Evolutionary conservation across 2,329 filamentous ascomycete species (phyloP), one percentile per base, ranked within the genome.

Genomic region (Neonectria ditissima): DNA sequence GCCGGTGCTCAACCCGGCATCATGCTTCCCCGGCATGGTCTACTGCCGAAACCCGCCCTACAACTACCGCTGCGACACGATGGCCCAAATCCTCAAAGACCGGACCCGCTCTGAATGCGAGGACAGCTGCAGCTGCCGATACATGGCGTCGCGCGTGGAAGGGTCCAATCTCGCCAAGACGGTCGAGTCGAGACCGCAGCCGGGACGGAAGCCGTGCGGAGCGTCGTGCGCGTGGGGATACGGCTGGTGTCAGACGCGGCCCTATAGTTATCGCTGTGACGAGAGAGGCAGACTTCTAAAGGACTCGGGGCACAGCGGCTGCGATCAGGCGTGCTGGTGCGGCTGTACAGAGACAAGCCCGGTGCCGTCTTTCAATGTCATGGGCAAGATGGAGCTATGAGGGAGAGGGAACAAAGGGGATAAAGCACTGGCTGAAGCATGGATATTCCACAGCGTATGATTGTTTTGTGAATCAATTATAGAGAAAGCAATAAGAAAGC

Each of bases 191-290:
- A 28, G 24, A 26, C 18, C 24, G 20, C 43, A 18, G 9, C 20
- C 37, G 9, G 9, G 0, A 2, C 22, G 7, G n/a, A 16, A 57
- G 32, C 32, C 41, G 8, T 53, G 54, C 18, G 48, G 41, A 13
- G 18, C 43, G 7, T 5, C 20, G 2, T 62, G 59, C 26, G 5
- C 39, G 10, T 54, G n/a, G n/a, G 26, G 28, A 5, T 51, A 54
- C 39, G 44, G 50, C 2, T 63, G 55, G 55, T 63, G 61, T 20
- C 30, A 37, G 14, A 5, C 5, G 13, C 8, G 16, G 1, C 55
- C 61, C 1, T 63, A 55, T 14, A 18, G n/a, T 14, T 63, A 63
- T 13, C 43, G 20, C 5, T 63, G 61, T 14, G 44, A 51, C 22
- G 9, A 4, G 7, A 9, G 5, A 6, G 61, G 61, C 10, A 34